A percentile compares a stretch with the other conserved stretches of the same genome.
These are phyloP conservation scores for Fistulinella prunicolor DNA, from an alignment of 768 basidiomycete genomes.

Conservation along the genomic window DNA sequence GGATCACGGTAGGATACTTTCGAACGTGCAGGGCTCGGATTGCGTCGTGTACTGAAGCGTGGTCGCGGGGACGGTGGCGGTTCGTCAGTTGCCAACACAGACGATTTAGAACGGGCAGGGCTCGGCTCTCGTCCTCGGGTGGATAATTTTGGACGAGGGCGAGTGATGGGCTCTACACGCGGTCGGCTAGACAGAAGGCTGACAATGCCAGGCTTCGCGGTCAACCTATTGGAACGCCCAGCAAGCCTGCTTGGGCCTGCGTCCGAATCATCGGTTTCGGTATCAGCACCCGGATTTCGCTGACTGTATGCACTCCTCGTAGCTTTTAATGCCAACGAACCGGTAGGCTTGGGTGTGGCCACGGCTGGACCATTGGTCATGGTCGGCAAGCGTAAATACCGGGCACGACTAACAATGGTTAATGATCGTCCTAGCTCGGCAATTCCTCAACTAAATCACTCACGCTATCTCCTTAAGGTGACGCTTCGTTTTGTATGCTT, in stretches of 20 bases:
- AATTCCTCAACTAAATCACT: slow-evolving; percentile 34
- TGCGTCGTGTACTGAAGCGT: slow-evolving; percentile 36
- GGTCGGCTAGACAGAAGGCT: slow-evolving; percentile 38
- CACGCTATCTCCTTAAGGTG: slow-evolving; percentile 82
- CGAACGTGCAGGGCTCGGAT: slow-evolving; percentile 39
- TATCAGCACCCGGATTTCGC: slow-evolving; percentile 23
- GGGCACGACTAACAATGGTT: slow-evolving; percentile 58
- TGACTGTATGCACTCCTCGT: slow-evolving; percentile 33
- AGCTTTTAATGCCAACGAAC: slow-evolving; percentile 24
- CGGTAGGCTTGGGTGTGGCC: slow-evolving; percentile 29
- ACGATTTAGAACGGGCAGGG: slow-evolving; percentile 31
- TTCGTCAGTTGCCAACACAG: slow-evolving; percentile 20
- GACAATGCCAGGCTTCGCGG: slow-evolving; percentile 33
- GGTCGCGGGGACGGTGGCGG: slow-evolving; percentile 31
- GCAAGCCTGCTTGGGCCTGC: slow-evolving; percentile 24
- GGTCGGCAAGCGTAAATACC: slow-evolving; percentile 73
- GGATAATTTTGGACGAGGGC: slow-evolving; percentile 27
- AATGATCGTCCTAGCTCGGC: slow-evolving; percentile 24
- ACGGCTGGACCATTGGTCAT: slow-evolving; percentile 39
- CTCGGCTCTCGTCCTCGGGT: slow-evolving; percentile 30
- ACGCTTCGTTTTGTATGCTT: slow-evolving; percentile 63
- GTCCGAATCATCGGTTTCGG: slow-evolving; percentile 33
- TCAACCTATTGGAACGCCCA: slow-evolving; percentile 25
- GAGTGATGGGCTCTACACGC: slow-evolving; percentile 25
- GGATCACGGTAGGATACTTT: slow-evolving; percentile 26